A percentile compares a stretch with the other conserved stretches of the same genome.
Conservation (phyloP, 1,284 basidiomycete genomes). For the Tranzscheliella williamsii region DNA sequence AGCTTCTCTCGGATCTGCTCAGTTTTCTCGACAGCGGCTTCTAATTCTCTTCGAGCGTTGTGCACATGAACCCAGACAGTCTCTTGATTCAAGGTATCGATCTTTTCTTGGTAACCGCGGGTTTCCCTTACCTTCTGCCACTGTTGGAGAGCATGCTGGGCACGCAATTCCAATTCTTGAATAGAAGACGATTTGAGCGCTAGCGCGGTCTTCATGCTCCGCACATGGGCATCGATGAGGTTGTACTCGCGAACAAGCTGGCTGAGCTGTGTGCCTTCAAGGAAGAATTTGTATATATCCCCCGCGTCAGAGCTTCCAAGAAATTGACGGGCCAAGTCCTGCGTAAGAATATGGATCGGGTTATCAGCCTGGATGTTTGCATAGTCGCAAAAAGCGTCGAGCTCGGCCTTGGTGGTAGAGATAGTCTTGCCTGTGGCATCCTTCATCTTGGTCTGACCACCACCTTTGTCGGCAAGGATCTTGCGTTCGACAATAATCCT, state of each 20-base stretch:
- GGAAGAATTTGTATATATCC: constrained; percentile 91
- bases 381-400: constrained; percentile 85
- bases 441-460: constrained; percentile 81
- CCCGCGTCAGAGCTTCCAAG: constrained; percentile 77
- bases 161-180: constrained; percentile 71
- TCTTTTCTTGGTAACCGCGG: constrained; percentile 71
- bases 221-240: constrained; percentile 65
- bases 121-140: constrained; percentile 76
- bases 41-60: constrained; percentile 66
- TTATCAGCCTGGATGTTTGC: constrained; percentile 98
- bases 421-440: constrained; percentile 69
- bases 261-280: constrained; percentile 86
- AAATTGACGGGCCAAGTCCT: constrained; percentile 75
- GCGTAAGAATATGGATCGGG: constrained; percentile 78
- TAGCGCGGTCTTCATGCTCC: constrained; percentile 44
- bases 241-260: constrained; percentile 87
- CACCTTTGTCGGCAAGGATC: constrained; percentile 73
- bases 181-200: constrained; percentile 68
- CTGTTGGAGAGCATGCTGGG: constrained; percentile 69
- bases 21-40: constrained; percentile 23
- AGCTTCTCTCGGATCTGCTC: constrained; percentile 30
- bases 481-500: constrained; percentile 81
- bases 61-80: constrained; percentile 86
- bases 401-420: constrained; percentile 80
- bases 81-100: constrained; percentile 75